Base-by-base conservation (phyloP, 2,329 filamentous ascomycete species). In the Colletotrichum zoysiae region DNA sequence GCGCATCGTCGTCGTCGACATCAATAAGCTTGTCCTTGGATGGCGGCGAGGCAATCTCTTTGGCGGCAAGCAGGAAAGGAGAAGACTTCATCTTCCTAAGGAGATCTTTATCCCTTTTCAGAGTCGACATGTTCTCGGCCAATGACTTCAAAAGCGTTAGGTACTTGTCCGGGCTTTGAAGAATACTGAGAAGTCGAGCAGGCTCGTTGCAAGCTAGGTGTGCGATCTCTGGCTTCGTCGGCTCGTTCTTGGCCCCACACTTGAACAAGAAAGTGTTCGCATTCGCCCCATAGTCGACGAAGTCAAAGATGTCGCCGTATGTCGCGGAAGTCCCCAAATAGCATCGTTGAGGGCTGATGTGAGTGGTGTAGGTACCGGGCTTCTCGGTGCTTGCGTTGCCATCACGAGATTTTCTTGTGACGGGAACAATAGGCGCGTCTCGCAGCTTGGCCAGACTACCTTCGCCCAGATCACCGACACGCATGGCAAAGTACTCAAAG, bases 241-340 rank as follows among this genome's bases (percentile, higher is more conserved):
- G 96, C 80, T 99, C 95, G 74, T 90, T 91, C 81, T 97, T 98
- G 3, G 95, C 95, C 12, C 96, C 96, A 74, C 95, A 94, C 74
- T 93, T 93, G 76, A 95, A 89, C 23, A 99, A 84, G 77, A 99
- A 99, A 0, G 92, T 86, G 77, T 98, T 98, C 2, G 94, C 95
- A 78, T 95, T 91, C 44, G 87, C 84, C 0, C 95, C 95, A 82
- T 98, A 99, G 79, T 98, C 93, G 18, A 98, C 95, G 81, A 98
- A 99, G 79, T 98, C 95, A 75, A 99, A 97, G 42, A 99, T 97
- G 42, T 97, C 93, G 14, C 90, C 92, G 77, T 97, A 99, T 9
- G 86, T 86, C 2, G 83, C 80, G 7, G 87, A 90, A 38, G 75
- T 91, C 11, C 96, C 96, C 2, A 99, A 86, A 79, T 97, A 99